Evolutionary conservation across 345 rosid genomes (phyloP), one percentile per base, ranked within the genome.

Genomic region (Nephelium lappaceum): DNA sequence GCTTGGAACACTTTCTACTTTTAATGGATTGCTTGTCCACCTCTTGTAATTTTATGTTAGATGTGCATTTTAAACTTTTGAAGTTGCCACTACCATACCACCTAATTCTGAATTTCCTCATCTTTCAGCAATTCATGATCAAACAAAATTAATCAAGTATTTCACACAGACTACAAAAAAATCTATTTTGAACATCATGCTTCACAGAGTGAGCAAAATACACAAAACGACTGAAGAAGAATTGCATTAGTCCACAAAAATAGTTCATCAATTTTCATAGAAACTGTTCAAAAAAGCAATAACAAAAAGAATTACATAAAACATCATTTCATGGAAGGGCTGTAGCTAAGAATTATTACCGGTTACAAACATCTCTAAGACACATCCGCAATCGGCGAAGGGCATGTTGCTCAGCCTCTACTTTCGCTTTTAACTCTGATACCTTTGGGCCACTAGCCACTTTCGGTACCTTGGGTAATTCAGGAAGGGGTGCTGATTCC

Each of bases 391-490:
- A 85, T 68, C 99, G 88, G 66, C 98, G 94, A 81, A 96, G 98
- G 61, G 98, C 95, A 87, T 96, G 99, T 84, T 96, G 99, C 91
- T 96, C 98, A 39, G 98, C 95, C 88, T 94, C 99, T 74, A 92
- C 91, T 90, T 93, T 91, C 72, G 99, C 97, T 82, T 91, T 94
- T 78, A 96, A 74, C 84, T 96, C 98, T 62, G 98, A 94, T 21
- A 91, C 90, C 88, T 94, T 96, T 18, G 98, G 99, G 72, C 98
- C 97, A 82, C 90, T 85, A 41, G 87, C 90, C 60, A 88, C 92
- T 83, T 91, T 94, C 66, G 90, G 89, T 76, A 89, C 95, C 88
- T 89, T 93, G 69, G 98, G 93, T 82, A 94, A 97, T 67, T 96
- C 98, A 78, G 91, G 86, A 82, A 82, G 87, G 79, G 91, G 67